Evolutionary conservation across 1,284 basidiomycete species (phyloP).

Genomic region (Amylostereum chailletii): DNA sequence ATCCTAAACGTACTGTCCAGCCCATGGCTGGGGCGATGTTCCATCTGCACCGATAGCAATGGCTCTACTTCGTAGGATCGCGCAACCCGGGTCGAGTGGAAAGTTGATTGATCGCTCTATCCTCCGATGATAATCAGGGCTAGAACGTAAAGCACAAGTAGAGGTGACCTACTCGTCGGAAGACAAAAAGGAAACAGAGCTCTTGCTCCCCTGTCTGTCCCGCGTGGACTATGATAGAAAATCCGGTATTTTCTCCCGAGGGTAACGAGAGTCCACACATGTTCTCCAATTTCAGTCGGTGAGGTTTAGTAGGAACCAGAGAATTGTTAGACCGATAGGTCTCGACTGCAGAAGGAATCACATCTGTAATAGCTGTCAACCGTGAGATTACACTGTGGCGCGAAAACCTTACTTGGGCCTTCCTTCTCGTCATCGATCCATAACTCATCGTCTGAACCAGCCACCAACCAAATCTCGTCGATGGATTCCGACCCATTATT

Average conservation of each 20-base stretch:
- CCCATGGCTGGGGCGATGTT: constrained; percentile 38
- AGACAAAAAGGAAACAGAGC: constrained; percentile 56
- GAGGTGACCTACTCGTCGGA: constrained; percentile 48
- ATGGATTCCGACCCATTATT: constrained; percentile 53
- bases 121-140: constrained; percentile 4
- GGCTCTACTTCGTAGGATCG: constrained; percentile 50
- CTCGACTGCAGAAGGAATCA: constrained; percentile 20
- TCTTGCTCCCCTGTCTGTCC: constrained; percentile 37
- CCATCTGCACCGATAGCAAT: constrained; percentile 41
- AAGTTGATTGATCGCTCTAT: constrained; percentile 22
- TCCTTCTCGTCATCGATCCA: constrained; percentile 32
- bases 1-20: constrained; percentile 44
- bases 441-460: constrained; percentile 50
- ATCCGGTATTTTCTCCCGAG: constrained; percentile 37
- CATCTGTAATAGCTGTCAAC: background rate
- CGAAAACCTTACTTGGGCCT: background rate
- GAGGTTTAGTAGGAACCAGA: constrained; percentile 38
- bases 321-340: constrained; percentile 46
- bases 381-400: too few relatives aligned
- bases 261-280: constrained; percentile 29
- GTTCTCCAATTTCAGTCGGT: constrained; percentile 31
- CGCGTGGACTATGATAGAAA: constrained; percentile 47
- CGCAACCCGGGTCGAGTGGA: constrained; percentile 48
- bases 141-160: background rate
- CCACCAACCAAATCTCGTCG: constrained; percentile 61